Evolutionary conservation across 768 basidiomycete species (phyloP), one percentile per base, ranked within the genome.

Genomic region (Thelephora ganbajun): DNA sequence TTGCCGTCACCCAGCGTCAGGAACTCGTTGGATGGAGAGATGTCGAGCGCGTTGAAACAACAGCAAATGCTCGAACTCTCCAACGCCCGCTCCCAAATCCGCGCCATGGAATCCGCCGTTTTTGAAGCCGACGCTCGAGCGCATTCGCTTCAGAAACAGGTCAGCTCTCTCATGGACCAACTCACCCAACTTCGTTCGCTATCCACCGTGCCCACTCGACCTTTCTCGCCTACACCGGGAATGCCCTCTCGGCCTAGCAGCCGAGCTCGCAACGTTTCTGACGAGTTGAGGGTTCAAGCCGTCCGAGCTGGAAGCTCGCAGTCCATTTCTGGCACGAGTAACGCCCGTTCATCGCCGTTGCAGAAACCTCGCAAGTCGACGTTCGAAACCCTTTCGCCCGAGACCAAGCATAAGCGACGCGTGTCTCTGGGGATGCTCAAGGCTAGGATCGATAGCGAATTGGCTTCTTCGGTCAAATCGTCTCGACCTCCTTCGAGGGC

Each of bases 371-470:
- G 80, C 20, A 41, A 73, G 79, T n/a, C n/a, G 1, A 70, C 78
- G 3, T 76, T 85, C 48, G 85, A 88, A 23, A 74, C 72, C 45
- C 69, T 91, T 43, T 76, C 83, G 6, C 73, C 83, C 0, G 83
- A 87, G 61, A 80, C 83, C 33, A 68, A 75, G 23, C 87, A 90
- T 63, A 89, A 89, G 58, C 81, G 88, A 48, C 76, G 79, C 55
- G 78, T 88, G 55, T 87, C 84, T 63, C 63, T 92, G 54, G 78
- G 81, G 62, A 92, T 93, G 85, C 76, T 93, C 45, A 90, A 89
- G 58, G 88, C 86, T 18, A 78, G 89, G 39, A 92, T 92, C 55
- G 85, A 90, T 51, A 83, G 84, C 59, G 89, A 92, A 62, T 66
- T 72, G 16, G 76, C 72, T 13, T 64, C 65, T 2, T 63, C 64